Conservation (phyloP, 257 asterid genomes). For the Voacanga thouarsii region DNA sequence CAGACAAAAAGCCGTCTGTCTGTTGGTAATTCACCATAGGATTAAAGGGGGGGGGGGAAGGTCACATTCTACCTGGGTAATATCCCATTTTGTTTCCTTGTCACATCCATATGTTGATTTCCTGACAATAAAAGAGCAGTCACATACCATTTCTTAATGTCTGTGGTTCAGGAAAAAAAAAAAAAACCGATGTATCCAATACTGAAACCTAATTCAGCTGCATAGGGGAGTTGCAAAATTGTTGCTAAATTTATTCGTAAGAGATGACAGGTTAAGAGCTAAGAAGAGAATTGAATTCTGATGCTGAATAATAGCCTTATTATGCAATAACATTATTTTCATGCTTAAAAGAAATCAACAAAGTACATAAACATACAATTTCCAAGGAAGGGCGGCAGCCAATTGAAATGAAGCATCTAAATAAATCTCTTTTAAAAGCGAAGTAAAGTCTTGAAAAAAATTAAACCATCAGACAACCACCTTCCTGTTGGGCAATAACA, state of each 20-base stretch:
- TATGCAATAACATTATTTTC: not conserved
- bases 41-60: not conserved
- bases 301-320: not conserved
- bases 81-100: not conserved
- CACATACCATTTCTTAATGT: not conserved
- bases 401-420: not conserved
- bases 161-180: too few species aligned
- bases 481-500: too few species aligned
- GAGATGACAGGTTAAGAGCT: not conserved
- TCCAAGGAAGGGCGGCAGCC: not conserved
- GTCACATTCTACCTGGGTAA: not conserved
- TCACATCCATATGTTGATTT: not conserved
- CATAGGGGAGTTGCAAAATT: not conserved
- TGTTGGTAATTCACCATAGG: not conserved
- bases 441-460: constrained; percentile 2
- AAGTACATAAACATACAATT: not conserved
- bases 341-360: not conserved
- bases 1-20: not conserved
- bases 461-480: not conserved
- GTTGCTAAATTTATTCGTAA: not conserved
- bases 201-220: not conserved
- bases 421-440: constrained; percentile 3
- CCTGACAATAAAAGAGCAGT: not conserved
- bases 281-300: not conserved
- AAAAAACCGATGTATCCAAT: not conserved